Evolutionary conservation across 1,139 yeast genomes (phyloP).

Genomic region (Yamadazyma triangularis): DNA sequence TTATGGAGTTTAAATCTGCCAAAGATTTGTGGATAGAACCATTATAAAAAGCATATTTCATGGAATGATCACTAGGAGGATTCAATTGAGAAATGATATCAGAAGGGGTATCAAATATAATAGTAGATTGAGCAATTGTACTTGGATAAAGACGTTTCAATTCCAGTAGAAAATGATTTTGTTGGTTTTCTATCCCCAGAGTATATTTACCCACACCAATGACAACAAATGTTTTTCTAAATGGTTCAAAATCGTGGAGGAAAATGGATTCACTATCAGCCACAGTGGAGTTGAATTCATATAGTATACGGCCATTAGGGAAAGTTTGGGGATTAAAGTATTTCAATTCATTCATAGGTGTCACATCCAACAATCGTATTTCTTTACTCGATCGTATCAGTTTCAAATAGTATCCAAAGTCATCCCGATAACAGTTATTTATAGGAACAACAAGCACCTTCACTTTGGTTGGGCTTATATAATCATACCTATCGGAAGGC

Average conservation of each 20-base stretch:
- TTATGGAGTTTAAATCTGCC: conserved; percentile 57
- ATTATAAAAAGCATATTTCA: conserved; percentile 22
- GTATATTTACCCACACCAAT: conserved; percentile 57
- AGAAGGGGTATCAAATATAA: conserved; percentile 54
- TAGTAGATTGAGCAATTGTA: conserved; percentile 58
- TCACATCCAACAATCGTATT: conserved; percentile 68
- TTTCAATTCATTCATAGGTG: conserved; percentile 54
- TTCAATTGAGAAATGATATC: conserved; percentile 12
- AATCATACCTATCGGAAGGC: conserved; percentile 18
- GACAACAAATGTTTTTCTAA: conserved; percentile 65
- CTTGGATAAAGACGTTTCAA: conserved; percentile 42
- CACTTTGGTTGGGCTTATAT: conserved; percentile 57
- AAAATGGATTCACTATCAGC: conserved; percentile 58
- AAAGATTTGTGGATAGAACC: conserved; percentile 17
- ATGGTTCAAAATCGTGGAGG: conserved; percentile 86
- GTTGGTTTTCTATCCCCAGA: conserved; percentile 11
- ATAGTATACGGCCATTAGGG: conserved; percentile 70
- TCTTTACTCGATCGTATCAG: conserved; percentile 51
- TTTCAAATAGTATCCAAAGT: conserved; percentile 45
- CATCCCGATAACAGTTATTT: conserved; percentile 44
- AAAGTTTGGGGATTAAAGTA: conserved; percentile 79
- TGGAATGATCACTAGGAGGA: conserved; percentile 17
- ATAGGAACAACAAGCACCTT: conserved; percentile 69
- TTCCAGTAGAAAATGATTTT: conserved; percentile 2
- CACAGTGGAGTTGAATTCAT: conserved; percentile 46